Conservation (phyloP, 768 basidiomycete genomes). For the Ramaria sp. region DNA sequence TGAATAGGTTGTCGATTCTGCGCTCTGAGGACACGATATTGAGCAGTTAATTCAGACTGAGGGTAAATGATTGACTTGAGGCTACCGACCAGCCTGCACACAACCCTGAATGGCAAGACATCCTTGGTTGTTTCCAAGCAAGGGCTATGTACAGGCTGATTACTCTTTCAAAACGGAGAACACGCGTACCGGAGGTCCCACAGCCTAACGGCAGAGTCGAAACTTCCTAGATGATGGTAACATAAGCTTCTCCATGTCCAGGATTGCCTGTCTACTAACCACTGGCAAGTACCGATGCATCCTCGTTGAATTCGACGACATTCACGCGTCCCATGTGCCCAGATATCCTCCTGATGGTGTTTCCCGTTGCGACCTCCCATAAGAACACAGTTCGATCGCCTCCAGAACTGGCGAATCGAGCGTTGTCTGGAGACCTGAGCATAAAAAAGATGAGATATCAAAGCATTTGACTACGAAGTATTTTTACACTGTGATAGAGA, state of each 20-base stretch:
- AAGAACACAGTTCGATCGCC: constrained; percentile 89
- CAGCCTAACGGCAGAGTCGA: constrained; percentile 79
- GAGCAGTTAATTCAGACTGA: neutral
- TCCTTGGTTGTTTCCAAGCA: neutral
- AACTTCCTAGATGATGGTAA: constrained; percentile 52
- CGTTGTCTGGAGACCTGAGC: constrained; percentile 80
- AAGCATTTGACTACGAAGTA: neutral
- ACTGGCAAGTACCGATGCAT: constrained; percentile 78
- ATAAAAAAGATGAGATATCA: neutral
- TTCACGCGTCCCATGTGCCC: constrained; percentile 91
- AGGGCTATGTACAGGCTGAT: constrained; percentile 4
- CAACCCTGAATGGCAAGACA: neutral
- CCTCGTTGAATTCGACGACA: constrained; percentile 80
- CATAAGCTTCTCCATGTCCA: neutral
- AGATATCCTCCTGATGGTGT: constrained; percentile 69
- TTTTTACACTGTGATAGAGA: constrained; percentile 79
- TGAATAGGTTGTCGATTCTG: constrained; percentile 84
- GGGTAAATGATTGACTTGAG: neutral
- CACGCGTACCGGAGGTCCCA: constrained; percentile 79
- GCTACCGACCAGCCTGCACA: neutral
- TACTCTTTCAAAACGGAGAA: constrained; percentile 1
- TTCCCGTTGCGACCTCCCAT: constrained; percentile 90
- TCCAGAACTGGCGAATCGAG: constrained; percentile 86
- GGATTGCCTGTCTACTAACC: constrained; percentile 36
- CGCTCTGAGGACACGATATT: constrained; percentile 32